Conservation (phyloP, 495 filamentous ascomycete species). For the Aspergillus nanangensis region DNA sequence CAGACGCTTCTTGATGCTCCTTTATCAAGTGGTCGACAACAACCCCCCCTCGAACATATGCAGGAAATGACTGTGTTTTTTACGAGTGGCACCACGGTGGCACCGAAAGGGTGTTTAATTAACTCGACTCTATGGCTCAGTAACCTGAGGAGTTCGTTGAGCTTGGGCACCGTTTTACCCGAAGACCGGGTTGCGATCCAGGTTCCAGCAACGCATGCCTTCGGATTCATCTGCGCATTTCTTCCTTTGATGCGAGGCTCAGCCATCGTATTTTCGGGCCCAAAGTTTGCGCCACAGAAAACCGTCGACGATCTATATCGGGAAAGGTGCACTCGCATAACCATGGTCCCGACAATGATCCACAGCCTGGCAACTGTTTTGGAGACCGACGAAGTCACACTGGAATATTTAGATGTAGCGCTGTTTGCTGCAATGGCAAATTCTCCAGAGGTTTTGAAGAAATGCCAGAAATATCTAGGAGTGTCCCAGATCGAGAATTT, state of each 20-base stretch:
- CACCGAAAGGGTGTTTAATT: slow-evolving; percentile 35
- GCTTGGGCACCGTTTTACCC: slow-evolving; percentile 3
- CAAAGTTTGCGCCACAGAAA: slow-evolving; percentile 24
- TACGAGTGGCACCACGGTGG: slow-evolving; percentile 36
- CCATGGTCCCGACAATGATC: slow-evolving; percentile 33
- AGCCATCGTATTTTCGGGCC: slow-evolving; percentile 24
- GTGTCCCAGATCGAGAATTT: slow-evolving; percentile 23
- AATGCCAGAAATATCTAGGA: slow-evolving; percentile 22
- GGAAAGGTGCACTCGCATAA: slow-evolving; percentile 25
- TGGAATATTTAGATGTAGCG: slow-evolving; percentile 22
- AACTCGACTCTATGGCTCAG: slow-evolving; percentile 4
- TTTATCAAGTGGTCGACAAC: slow-evolving; percentile 2
- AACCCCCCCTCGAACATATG: neutral
- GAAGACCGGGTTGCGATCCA: slow-evolving; percentile 23
- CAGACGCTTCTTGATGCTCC: slow-evolving; percentile 6
- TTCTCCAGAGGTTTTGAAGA: slow-evolving; percentile 21
- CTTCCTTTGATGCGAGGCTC: slow-evolving; percentile 22
- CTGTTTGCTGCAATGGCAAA: slow-evolving; percentile 25
- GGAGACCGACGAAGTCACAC: slow-evolving; percentile 8
- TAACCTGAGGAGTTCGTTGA: neutral
- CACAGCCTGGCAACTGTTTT: slow-evolving; percentile 12
- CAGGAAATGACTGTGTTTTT: slow-evolving; percentile 26
- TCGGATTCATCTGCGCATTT: slow-evolving; percentile 27
- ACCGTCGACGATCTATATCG: slow-evolving; percentile 23
- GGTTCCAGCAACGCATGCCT: slow-evolving; percentile 33